Evolutionary conservation across 2,329 filamentous ascomycete species (phyloP).

Genomic region (Xylaria sp.): DNA sequence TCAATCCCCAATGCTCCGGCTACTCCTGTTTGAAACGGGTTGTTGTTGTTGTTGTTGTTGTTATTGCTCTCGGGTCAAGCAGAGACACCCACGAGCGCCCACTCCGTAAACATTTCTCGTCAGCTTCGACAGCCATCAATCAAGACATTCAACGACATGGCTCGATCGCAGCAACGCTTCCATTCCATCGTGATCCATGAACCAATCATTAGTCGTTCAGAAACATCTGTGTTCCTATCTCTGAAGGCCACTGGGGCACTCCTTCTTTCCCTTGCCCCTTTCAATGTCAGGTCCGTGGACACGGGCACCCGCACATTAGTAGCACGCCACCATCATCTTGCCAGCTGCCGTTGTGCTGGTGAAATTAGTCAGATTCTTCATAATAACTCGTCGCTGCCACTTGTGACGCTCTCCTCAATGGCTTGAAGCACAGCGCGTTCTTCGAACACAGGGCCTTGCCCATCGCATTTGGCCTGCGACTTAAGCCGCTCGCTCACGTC

Average conservation of each 20-base stretch:
- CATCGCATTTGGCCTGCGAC: slow-evolving; percentile 76
- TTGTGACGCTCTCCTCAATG: slow-evolving; percentile 77
- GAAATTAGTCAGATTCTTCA: slow-evolving; percentile 38
- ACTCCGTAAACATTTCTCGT: background rate
- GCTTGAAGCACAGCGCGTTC: slow-evolving; percentile 73
- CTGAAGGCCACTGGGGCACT: background rate
- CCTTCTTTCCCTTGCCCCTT: background rate
- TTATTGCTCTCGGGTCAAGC: background rate
- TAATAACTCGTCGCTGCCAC: slow-evolving; percentile 77
- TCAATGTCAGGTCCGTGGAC: background rate
- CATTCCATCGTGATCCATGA: background rate
- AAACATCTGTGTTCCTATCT: background rate
- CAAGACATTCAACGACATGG: background rate
- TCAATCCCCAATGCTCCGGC: background rate
- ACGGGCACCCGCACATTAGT: background rate
- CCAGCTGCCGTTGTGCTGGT: too few species aligned
- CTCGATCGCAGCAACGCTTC: background rate
- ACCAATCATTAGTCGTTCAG: background rate
- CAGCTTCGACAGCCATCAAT: background rate
- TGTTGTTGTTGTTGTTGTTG: too few species aligned
- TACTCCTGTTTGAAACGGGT: background rate
- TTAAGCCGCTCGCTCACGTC: slow-evolving; percentile 81
- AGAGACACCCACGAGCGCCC: background rate
- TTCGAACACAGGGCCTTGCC: slow-evolving; percentile 84
- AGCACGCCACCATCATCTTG: background rate